Evolutionary conservation across 1,284 basidiomycete species (phyloP), one percentile per base, ranked within the genome.

Genomic region (Malassezia furfur): DNA sequence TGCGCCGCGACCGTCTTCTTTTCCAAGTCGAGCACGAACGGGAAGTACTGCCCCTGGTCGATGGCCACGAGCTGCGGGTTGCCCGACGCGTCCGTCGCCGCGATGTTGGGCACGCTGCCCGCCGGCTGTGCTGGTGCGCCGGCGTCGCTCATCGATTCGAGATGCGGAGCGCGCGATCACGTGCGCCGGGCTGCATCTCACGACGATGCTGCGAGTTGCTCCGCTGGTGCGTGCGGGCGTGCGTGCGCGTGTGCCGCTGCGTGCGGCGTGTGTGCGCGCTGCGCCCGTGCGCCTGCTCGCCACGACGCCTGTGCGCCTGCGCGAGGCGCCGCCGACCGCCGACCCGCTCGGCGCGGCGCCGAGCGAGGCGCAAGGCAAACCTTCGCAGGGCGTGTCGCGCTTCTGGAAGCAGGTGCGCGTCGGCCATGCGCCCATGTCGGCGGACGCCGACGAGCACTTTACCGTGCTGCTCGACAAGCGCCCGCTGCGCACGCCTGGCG

Each of bases 401-500:
- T 68, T 68, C 41, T 68, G 66, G 66, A 68, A 68, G 50, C 57
- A 57, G 0, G 66, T 68, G n/a, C 10, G n/a, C 21, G 22, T 59
- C 3, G 43, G 46, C 5, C 48, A 37, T 10, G 46, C 17, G 35
- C 45, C 28, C 19, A 10, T 28, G 32, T 22, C 31, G 1, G 28
- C 56, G 47, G 10, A 53, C 56, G 8, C 34, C 40, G 52, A 54
- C 50, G 6, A 62, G 52, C 30, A 48, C 52, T 60, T 52, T 40
- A 6, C 37, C 28, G 81, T 96, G 38, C 85, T 85, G 5, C 80
- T 98, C 46, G 93, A 98, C 78, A 81, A 83, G 59, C 83, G 90
- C 25, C 79, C 86, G 0, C 80, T 98, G 53, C 90, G 87, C 74
- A 96, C 93, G 15, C 91, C 93, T 0, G 81, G 79, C 0, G 91